Base-by-base conservation (phyloP, 192 early-diverging fungal species). In the Dissophora ornata region DNA sequence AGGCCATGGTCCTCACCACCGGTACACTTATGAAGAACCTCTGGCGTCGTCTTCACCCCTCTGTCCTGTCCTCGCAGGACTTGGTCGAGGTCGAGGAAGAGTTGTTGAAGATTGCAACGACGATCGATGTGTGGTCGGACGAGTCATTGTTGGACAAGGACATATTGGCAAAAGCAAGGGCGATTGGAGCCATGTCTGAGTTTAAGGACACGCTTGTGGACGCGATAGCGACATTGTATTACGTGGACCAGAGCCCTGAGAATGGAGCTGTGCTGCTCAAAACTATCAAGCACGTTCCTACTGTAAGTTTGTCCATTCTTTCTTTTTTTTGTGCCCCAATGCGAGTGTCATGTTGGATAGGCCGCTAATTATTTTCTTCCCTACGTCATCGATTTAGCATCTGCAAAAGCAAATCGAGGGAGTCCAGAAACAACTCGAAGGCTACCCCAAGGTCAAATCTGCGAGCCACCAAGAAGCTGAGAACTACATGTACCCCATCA, bases 161-260 rank as follows among this genome's bases (percentile, higher is more conserved):
- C 40, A 45, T 67, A 21, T 42, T 77, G 52, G 73, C 73, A 0
- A 77, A 67, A 38, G 73, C 64, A 4, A 61, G 73, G 33, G 73
- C 73, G 1, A 67, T 77, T 49, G 73, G 64, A 25, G 65, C 49
- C 45, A 77, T 77, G 50, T 59, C 67, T 1, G 87, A 90, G 30
- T 68, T 88, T 29, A 91, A 90, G 80, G 67, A 75, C n/a, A 85
- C 85, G 10, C 56, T 93, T 22, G 65, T 91, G 11, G 91, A 93
- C 54, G 90, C 85, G 7, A 80, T 89, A 34, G 83, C 89, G 15
- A 91, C 91, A 0, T 55, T 93, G 16, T 93, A 91, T 57, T 87
- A 86, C 60, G 79, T 93, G 9, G 85, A 91, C 57, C 85, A 91
- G 51, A 80, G 77, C 16, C 73, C 81, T 30, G 71, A 67, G 30